Base-by-base conservation (phyloP, 2,329 filamentous ascomycete species). In the Sporothrix phasma region DNA sequence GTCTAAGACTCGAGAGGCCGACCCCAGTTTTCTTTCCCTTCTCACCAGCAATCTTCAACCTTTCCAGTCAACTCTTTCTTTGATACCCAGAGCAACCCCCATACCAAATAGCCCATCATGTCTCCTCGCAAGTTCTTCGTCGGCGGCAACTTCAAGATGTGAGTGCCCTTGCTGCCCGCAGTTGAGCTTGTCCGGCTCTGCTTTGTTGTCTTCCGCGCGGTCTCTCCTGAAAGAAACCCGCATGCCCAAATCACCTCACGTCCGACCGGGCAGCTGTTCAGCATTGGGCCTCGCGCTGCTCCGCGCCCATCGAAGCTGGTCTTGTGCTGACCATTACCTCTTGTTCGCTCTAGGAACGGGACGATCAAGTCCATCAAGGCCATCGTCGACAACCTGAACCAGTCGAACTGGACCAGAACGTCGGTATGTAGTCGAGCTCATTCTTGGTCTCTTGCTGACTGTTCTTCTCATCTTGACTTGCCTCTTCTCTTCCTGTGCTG, bases 71-170 rank as follows among this genome's bases (percentile, higher is more conserved):
- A 37, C 39, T 37, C 61, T n/a, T 45, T 41, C 58, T 34, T 49
- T 37, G 24, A 51, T 43, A 63, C 37, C 60, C 43, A 56, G n/a
- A 49, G 39, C 34, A n/a, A 45, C 5, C n/a, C 19, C 15, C 24
- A 22, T 24, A 39, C 51, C 31, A 37, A 67, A 72, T 72, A 71
- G 72, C 72, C 79, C 84, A 90, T 74, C 73, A 96, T 96, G 92
- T 84, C 88, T 43, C n/a, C 56, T 84, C 92, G 92, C 83, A 89
- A 92, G 83, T 96, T 96, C 84, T 96, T 96, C 78, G 90, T 96
- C 78, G 92, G 92, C 78, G 92, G 92, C 76, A 99, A 99, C 88
- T 97, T 97, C 83, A 97, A 99, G 85, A 97, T 97, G 92, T 96
- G 81, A 75, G 84, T 77, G 43, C 62, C 66, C 71, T 66, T 51